These are phyloP conservation scores for Aschersonia sp. DNA, from an alignment of 2,329 filamentous ascomycete genomes.

Conservation along the genomic window DNA sequence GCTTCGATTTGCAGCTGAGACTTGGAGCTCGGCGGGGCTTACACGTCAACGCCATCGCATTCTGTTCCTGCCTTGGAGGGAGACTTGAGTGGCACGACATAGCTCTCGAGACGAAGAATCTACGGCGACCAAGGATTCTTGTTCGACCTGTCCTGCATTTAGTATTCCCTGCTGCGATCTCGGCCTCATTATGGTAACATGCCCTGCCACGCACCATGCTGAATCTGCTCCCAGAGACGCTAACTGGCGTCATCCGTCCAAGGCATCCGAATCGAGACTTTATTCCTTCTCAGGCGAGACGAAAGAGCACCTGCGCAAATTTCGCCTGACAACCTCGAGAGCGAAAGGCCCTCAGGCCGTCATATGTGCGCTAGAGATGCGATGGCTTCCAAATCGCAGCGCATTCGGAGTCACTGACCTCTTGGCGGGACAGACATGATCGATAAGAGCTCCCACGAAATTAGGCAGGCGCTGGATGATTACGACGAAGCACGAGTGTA, in stretches of 20 bases:
- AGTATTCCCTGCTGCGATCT: too few species aligned
- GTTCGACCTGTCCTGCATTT: too few species aligned
- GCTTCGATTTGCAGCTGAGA: too few species aligned
- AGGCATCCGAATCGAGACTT: slow-evolving; percentile 66
- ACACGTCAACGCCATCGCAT: too few species aligned
- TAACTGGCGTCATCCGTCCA: not conserved
- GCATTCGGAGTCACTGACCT: not conserved
- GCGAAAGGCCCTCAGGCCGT: slow-evolving; percentile 78
- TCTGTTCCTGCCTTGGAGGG: too few species aligned
- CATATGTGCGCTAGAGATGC: slow-evolving; percentile 52
- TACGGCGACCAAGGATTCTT: too few species aligned
- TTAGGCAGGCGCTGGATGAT: slow-evolving; percentile 44
- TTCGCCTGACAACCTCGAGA: slow-evolving; percentile 79
- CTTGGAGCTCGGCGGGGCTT: too few species aligned
- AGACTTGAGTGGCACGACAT: too few species aligned
- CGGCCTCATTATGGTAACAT: too few species aligned
- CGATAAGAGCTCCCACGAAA: slow-evolving; percentile 80
- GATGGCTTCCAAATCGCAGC: not conserved
- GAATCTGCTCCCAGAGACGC: not conserved
- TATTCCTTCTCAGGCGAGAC: slow-evolving; percentile 90
- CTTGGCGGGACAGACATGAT: slow-evolving; percentile 56
- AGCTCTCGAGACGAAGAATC: too few species aligned
- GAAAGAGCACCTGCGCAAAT: slow-evolving; percentile 82
- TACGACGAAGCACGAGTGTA: slow-evolving; percentile 64
- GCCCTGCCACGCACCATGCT: too few species aligned